These are phyloP conservation scores for Yamadazyma kitorensis DNA, from an alignment of 805 yeast genomes.

Conservation along the genomic window DNA sequence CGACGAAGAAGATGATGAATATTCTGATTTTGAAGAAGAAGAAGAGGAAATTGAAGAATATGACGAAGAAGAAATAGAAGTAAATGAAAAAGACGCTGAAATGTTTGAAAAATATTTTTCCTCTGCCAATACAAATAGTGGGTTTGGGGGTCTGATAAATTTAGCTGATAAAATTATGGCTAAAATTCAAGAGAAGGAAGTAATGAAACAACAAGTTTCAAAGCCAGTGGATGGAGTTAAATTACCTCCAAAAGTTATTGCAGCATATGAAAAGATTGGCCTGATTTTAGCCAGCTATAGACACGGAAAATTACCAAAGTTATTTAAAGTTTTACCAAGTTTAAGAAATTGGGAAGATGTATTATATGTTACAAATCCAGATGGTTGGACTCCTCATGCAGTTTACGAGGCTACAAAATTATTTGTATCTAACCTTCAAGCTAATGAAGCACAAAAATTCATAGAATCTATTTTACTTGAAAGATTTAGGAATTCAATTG, in stretches of 20 bases:
- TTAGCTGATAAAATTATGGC: slow-evolving; percentile 94
- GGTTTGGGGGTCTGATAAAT: slow-evolving; percentile 47
- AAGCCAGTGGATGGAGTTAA: slow-evolving; percentile 66
- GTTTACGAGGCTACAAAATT: slow-evolving; percentile 92
- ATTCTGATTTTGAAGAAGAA: slow-evolving; percentile 56
- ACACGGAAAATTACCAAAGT: slow-evolving; percentile 94
- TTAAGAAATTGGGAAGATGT: slow-evolving; percentile 95
- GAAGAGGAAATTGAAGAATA: slow-evolving; percentile 45
- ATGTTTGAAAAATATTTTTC: slow-evolving; percentile 77
- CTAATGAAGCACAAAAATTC: slow-evolving; percentile 86
- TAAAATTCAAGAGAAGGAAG: slow-evolving; percentile 74
- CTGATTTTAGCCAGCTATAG: slow-evolving; percentile 82
- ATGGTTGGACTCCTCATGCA: slow-evolving; percentile 92
- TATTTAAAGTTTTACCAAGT: slow-evolving; percentile 92
- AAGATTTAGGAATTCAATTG: slow-evolving; percentile 68
- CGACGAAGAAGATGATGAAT: slow-evolving; percentile 50
- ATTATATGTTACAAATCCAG: slow-evolving; percentile 88
- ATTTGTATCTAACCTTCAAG: slow-evolving; percentile 84
- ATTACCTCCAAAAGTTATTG: slow-evolving; percentile 94
- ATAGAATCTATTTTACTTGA: slow-evolving; percentile 66
- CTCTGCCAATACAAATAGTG: slow-evolving; percentile 13
- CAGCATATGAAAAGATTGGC: slow-evolving; percentile 91
- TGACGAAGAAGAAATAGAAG: slow-evolving; percentile 60
- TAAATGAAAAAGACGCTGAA: slow-evolving; percentile 80
- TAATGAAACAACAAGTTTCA: slow-evolving; percentile 24